These are phyloP conservation scores for Wickerhamomyces hampshirensis DNA, from an alignment of 805 yeast genomes.

Conservation along the genomic window DNA sequence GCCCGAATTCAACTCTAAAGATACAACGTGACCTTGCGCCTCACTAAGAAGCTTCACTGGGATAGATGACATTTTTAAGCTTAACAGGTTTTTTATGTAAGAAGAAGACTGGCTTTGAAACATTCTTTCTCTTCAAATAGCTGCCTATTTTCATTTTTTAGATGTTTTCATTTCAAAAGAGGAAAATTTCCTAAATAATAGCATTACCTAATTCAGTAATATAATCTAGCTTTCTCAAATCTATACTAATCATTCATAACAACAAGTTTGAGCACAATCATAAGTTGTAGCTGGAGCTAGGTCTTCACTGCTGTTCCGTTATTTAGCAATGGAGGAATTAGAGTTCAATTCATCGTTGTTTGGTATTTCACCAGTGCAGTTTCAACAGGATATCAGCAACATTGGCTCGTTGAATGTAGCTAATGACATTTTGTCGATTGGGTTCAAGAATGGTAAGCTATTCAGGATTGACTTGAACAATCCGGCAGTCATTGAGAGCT, in stretches of 20 bases:
- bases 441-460: constrained; percentile 47
- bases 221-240: too few species aligned
- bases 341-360: constrained; percentile 17
- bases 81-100: background rate
- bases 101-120: too few species aligned
- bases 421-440: constrained; percentile 51
- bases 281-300: too few species aligned
- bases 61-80: constrained; percentile 42
- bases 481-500: constrained; percentile 52
- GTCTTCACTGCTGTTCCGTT: too few species aligned
- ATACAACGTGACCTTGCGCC: constrained; percentile 82
- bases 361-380: constrained; percentile 40
- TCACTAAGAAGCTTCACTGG: constrained; percentile 86
- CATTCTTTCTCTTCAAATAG: too few species aligned
- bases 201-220: too few species aligned
- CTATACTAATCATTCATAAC: too few species aligned
- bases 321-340: constrained; percentile 8
- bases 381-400: constrained; percentile 42
- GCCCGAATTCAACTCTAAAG: constrained; percentile 80
- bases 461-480: constrained; percentile 60
- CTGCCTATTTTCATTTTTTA: background rate
- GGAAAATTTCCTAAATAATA: too few species aligned
- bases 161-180: background rate
- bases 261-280: too few species aligned
- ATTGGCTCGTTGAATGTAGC: constrained; percentile 50